Evolutionary conservation across 305 asterid genomes (phyloP), one percentile per base, ranked within the genome.

Genomic region (Solanum chacoense): DNA sequence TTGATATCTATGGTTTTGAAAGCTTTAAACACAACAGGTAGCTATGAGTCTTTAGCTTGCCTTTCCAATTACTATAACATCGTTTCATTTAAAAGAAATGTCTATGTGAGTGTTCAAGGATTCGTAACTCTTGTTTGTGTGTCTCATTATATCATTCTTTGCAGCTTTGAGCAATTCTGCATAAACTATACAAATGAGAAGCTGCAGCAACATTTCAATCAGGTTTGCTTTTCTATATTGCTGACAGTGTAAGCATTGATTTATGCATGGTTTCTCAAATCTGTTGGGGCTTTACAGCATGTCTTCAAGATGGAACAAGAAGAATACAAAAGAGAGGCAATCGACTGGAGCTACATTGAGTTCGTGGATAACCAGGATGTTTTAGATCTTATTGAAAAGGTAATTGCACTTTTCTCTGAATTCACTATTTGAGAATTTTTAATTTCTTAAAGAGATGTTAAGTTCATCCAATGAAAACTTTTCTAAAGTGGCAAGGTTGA

Each of bases 291-390:
- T 85, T 88, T 89, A 89, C 99, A 97, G 99, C 99, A 97, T 92
- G 99, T 97, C 78, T 97, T 97, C 92, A 97, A 97, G 93, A 97
- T 94, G 99, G 99, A 97, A 93, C 99, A 97, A 94, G 99, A 97
- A 92, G 99, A 97, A 90, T 97, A 96, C 93, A 93, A 95, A 36
- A 96, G 95, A 94, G 99, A 97, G 93, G 96, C 91, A 90, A 97
- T 97, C 87, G 87, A 97, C 90, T 96, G 99, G 99, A 96, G 99
- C 95, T 97, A 97, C 92, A 97, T 97, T 90, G 99, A 97, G 93
- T 97, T 97, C 89, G 99, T 97, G 89, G 99, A 97, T 91, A 96
- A 96, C 93, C 98, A 96, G 92, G 99, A 97, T 93, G 98, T 97
- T 87, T 91, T 97, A 91, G 99, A 97, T 94, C 99, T 97, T 88